These are phyloP conservation scores for Brassica juncea DNA, from an alignment of 345 rosid species.

Conservation along the genomic window DNA sequence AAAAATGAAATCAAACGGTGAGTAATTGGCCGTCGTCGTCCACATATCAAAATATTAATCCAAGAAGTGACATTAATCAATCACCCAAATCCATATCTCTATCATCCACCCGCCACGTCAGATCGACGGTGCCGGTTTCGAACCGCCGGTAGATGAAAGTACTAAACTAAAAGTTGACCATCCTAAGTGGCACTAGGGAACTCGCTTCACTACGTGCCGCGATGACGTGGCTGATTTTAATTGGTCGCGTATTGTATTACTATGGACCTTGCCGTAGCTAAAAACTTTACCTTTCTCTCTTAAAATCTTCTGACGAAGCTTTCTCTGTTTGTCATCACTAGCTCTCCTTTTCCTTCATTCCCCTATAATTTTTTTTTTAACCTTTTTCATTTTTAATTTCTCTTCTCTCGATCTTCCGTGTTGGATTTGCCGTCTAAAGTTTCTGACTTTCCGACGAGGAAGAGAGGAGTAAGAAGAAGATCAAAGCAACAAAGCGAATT, in stretches of 20 bases:
- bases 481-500: background rate
- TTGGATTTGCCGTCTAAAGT: slow-evolving; percentile 24
- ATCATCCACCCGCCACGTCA: slow-evolving; percentile 32
- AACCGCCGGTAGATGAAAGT: slow-evolving; percentile 24
- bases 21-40: slow-evolving; percentile 24
- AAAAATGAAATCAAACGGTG: background rate
- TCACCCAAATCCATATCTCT: slow-evolving; percentile 6
- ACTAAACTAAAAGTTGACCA: slow-evolving; percentile 29
- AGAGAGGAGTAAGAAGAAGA: background rate
- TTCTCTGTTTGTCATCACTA: slow-evolving; percentile 38
- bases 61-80: background rate
- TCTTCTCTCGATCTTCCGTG: slow-evolving; percentile 12
- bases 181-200: slow-evolving; percentile 10
- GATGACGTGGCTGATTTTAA: background rate
- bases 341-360: slow-evolving; percentile 8
- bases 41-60: background rate
- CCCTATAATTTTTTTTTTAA: background rate
- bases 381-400: slow-evolving; percentile 22
- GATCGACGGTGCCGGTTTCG: slow-evolving; percentile 19
- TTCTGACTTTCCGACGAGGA: slow-evolving; percentile 5
- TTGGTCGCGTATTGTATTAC: background rate
- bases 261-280: background rate
- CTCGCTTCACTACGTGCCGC: background rate
- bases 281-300: background rate
- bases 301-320: slow-evolving; percentile 18